Evolutionary conservation across 2,329 filamentous ascomycete species (phyloP).

Genomic region (Elsinoe necatrix): DNA sequence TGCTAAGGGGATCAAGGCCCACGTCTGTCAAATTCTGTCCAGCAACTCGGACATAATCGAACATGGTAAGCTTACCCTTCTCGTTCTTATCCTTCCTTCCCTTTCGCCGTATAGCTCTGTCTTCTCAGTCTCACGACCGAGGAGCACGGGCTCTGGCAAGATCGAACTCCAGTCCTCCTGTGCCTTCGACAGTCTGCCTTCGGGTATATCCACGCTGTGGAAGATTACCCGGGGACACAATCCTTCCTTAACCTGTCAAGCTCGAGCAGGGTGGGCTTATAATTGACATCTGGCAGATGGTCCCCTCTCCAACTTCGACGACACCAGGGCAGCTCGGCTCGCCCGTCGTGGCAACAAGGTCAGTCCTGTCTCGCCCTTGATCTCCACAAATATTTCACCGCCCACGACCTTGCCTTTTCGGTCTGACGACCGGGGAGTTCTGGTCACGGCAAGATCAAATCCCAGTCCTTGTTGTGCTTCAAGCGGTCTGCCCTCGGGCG

Average conservation of each 20-base stretch:
- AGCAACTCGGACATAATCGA: neutral
- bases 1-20: too few relatives aligned
- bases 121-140: neutral
- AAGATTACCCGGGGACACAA: neutral
- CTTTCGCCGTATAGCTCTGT: neutral
- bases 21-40: too few relatives aligned
- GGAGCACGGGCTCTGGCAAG: neutral
- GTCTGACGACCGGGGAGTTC: neutral
- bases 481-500: neutral
- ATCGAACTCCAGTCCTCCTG: neutral
- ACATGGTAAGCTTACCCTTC: neutral
- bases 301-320: neutral
- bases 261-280: neutral
- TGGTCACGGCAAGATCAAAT: constrained; percentile 10
- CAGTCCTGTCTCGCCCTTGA: neutral
- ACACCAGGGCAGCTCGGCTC: neutral
- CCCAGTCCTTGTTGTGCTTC: neutral
- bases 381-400: neutral
- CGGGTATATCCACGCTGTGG: too few relatives aligned
- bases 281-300: neutral
- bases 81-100: neutral
- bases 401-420: neutral
- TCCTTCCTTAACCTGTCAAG: neutral
- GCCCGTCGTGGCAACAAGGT: neutral
- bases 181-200: too few relatives aligned